Evolutionary conservation across 441 rosid genomes (phyloP).

Genomic region (Erodium trifolium): DNA sequence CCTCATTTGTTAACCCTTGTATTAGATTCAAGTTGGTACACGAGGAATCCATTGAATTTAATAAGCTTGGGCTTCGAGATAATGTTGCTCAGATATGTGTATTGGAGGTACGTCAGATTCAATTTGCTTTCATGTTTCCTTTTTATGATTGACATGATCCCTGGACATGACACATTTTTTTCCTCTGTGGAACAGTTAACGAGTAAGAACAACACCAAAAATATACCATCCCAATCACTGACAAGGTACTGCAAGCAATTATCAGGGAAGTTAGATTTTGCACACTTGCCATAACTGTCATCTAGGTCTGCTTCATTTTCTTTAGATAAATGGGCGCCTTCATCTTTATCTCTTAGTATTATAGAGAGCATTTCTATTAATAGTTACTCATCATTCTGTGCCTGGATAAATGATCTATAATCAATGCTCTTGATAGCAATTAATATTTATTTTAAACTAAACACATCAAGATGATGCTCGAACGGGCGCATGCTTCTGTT

Average conservation of each 20-base stretch:
- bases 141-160: not conserved
- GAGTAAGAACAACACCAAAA: constrained; percentile 28
- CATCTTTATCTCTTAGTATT: not conserved
- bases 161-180: constrained; percentile 9
- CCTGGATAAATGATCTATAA: no score
- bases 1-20: constrained; percentile 20
- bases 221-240: constrained; percentile 24
- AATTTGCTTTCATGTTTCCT: constrained; percentile 6
- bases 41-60: constrained; percentile 76
- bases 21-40: constrained; percentile 72
- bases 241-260: constrained; percentile 38
- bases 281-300: no score
- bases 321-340: not conserved
- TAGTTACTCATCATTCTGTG: no score
- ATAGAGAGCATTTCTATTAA: not conserved
- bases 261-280: not conserved
- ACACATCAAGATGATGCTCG: no score
- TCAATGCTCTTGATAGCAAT: no score
- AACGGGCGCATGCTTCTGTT: no score
- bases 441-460: no score
- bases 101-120: constrained; percentile 51
- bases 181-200: constrained; percentile 30
- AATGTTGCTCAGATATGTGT: constrained; percentile 98
- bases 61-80: constrained; percentile 76
- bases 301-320: no score